These are phyloP conservation scores for Lathyrus tuberosus DNA, from an alignment of 306 rosid species.

Conservation along the genomic window DNA sequence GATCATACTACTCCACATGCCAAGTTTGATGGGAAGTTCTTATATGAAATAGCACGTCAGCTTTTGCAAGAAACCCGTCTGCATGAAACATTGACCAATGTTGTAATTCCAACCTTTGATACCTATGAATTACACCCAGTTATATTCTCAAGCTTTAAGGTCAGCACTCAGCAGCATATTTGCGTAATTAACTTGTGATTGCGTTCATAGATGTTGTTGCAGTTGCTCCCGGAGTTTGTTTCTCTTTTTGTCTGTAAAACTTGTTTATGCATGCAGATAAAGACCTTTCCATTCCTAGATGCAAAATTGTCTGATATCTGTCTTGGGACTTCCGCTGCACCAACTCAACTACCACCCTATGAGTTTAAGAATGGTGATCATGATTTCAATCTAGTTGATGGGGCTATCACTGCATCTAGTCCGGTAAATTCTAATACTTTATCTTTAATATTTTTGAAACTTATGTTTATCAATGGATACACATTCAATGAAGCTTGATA, in stretches of 20 bases:
- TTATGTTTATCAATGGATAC: too few species aligned
- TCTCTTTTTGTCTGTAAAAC: too few species aligned
- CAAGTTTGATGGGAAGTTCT: slow-evolving; percentile 29
- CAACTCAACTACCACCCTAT: slow-evolving; percentile 33
- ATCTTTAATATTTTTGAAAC: too few species aligned
- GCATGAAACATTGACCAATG: slow-evolving; percentile 34
- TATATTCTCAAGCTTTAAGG: slow-evolving; percentile 43
- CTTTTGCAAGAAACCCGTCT: too few species aligned
- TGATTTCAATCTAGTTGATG: slow-evolving; percentile 43
- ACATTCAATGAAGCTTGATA: not conserved
- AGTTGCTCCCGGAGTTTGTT: too few species aligned
- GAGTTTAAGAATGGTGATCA: slow-evolving; percentile 1
- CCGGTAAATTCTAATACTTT: slow-evolving; percentile 28
- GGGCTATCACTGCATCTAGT: slow-evolving; percentile 15
- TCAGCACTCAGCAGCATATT: not conserved
- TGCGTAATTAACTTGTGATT: too few species aligned
- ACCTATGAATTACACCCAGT: slow-evolving; percentile 15
- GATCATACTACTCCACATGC: not conserved
- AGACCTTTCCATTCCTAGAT: not conserved
- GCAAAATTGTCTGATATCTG: slow-evolving; percentile 39
- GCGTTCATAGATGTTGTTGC: too few species aligned
- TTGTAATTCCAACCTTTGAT: slow-evolving; percentile 44
- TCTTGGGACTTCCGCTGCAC: slow-evolving; percentile 41
- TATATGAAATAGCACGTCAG: too few species aligned
- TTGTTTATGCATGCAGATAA: not conserved